Percentiles rank a stretch among this genome's conserved stretches.
phyloP scores from a whole-genome alignment of 2,329 filamentous ascomycete species.

The Lachnellula occidentalis region DNA sequence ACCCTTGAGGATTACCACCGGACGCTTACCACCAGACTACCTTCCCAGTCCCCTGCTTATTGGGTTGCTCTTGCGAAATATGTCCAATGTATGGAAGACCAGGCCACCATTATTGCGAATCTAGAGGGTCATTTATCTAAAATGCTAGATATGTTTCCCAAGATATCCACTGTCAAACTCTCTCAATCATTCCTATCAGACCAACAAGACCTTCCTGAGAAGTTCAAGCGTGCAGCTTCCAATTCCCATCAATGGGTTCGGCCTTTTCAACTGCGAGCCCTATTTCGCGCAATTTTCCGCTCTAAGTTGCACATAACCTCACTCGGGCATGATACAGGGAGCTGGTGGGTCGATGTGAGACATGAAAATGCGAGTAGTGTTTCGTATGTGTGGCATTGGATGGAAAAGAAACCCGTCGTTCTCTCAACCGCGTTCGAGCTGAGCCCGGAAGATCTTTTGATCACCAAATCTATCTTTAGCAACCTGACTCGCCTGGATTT shows the following conservation, averaged over 20 bases:
- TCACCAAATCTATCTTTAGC: slow-evolving; percentile 1
- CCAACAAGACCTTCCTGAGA: not conserved
- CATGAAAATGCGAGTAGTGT: not conserved
- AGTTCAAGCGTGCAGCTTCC: not conserved
- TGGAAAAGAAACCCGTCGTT: slow-evolving; percentile 1
- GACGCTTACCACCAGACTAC: not conserved
- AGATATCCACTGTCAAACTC: not conserved
- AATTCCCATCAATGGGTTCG: not conserved
- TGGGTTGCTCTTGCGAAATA: not conserved
- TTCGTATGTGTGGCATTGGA: not conserved
- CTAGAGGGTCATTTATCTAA: not conserved
- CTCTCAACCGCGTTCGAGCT: not conserved
- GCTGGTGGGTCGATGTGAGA: not conserved
- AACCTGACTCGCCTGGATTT: slow-evolving; percentile 5
- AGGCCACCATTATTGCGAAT: not conserved
- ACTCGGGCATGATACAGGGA: not conserved
- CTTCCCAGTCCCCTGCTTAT: not conserved
- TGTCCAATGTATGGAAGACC: not conserved
- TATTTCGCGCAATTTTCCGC: not conserved
- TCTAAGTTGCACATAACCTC: not conserved
- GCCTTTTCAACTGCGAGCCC: not conserved
- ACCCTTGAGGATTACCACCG: not conserved
- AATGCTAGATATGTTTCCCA: not conserved
- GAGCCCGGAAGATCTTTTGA: not conserved
- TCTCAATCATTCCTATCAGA: not conserved